phyloP scores from a whole-genome alignment of 164 flowering plant genomes.

The Kingdonia uniflora region DNA sequence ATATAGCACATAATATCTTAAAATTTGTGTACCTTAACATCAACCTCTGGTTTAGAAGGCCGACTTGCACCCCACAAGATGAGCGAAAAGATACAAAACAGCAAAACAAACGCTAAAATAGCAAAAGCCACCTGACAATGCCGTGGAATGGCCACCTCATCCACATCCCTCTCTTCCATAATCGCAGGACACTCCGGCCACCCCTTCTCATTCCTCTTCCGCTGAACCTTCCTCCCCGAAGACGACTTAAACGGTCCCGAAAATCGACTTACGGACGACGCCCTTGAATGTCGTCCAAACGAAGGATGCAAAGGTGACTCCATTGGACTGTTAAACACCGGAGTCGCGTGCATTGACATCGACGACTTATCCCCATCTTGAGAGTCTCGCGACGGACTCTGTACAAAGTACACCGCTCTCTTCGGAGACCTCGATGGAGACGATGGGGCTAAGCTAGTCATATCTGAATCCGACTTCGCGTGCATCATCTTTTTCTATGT shows the following conservation, averaged over 20 bases:
- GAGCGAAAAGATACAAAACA: constrained; percentile 45
- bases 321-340: constrained; percentile 68
- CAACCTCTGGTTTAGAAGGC: constrained; percentile 38
- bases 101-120: constrained; percentile 4
- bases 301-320: constrained; percentile 98
- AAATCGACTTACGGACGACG: constrained; percentile 84
- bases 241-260: constrained; percentile 85
- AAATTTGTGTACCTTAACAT: constrained; percentile 32
- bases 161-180: constrained; percentile 65
- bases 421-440: constrained; percentile 93
- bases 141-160: constrained; percentile 17
- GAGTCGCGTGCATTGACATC: constrained; percentile 71
- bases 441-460: constrained; percentile 83
- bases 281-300: constrained; percentile 74
- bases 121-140: constrained; percentile 30
- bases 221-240: constrained; percentile 53
- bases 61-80: constrained; percentile 63
- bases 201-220: constrained; percentile 84
- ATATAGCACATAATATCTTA: too few species aligned
- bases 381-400: constrained; percentile 95
- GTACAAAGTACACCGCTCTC: constrained; percentile 72
- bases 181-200: constrained; percentile 96
- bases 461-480: constrained; percentile 83
- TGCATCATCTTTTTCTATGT: constrained; percentile 35
- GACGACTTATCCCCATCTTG: constrained; percentile 95